Conservation (phyloP, 306 rosid species). For the Sindora glabra region DNA sequence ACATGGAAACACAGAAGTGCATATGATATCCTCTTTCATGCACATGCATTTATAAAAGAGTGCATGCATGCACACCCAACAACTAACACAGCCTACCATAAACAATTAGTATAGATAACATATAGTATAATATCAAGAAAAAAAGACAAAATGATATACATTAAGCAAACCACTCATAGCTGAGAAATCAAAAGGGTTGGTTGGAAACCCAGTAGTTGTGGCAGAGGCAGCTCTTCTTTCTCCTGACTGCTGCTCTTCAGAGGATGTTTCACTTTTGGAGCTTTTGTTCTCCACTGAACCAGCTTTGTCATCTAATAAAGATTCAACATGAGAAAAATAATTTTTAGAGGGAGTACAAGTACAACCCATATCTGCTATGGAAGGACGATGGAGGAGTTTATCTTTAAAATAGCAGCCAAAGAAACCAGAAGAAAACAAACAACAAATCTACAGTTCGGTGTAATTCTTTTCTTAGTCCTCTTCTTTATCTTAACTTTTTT, state of each 20-base stretch:
- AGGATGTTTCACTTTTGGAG: conserved; percentile 43
- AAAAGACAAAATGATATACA: conserved; percentile 33
- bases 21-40: background rate
- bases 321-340: conserved; percentile 10
- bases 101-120: background rate
- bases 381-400: too few relatives aligned
- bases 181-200: conserved; percentile 90
- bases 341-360: background rate
- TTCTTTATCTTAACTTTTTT: background rate
- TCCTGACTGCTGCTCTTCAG: conserved; percentile 46
- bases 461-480: too few relatives aligned
- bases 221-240: conserved; percentile 33
- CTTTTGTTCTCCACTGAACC: conserved; percentile 41
- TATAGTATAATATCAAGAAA: background rate
- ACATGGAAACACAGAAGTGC: background rate
- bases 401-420: conserved; percentile 1
- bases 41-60: background rate
- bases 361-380: background rate
- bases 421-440: background rate
- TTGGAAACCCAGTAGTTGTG: conserved; percentile 47
- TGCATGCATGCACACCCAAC: conserved; percentile 4
- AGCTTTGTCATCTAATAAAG: conserved; percentile 51
- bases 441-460: background rate
- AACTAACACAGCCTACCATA: background rate
- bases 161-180: conserved; percentile 89